These are phyloP conservation scores for Tulasnella sp. DNA, from an alignment of 768 basidiomycete species.

Conservation along the genomic window DNA sequence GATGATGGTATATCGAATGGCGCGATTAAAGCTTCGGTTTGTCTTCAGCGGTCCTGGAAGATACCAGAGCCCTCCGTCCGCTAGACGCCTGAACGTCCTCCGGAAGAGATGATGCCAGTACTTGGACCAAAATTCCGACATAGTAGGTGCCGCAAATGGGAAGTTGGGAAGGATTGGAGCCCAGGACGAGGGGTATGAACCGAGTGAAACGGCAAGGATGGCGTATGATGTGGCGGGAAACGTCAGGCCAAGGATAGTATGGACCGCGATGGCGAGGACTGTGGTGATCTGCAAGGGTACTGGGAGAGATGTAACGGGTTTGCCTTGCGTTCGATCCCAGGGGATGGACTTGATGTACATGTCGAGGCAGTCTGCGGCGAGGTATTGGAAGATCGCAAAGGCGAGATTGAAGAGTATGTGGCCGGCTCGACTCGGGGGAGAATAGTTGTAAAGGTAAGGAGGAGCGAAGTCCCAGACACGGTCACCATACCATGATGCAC, in stretches of 20 bases:
- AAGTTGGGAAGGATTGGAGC: constrained; percentile 4
- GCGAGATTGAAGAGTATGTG: not conserved
- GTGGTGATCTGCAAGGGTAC: constrained; percentile 6
- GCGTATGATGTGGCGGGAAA: not conserved
- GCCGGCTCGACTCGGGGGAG: not conserved
- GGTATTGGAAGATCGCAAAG: not conserved
- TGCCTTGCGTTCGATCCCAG: not conserved
- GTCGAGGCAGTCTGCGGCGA: constrained; percentile 7
- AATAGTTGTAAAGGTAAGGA: not conserved
- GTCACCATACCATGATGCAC: constrained; percentile 9
- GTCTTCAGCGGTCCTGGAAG: not conserved
- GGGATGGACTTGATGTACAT: constrained; percentile 2
- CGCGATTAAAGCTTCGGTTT: not conserved
- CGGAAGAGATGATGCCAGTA: constrained; percentile 13
- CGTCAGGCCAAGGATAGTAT: constrained; percentile 1
- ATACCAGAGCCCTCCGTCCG: not conserved
- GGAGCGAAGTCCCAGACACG: constrained; percentile 13
- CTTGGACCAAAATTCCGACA: constrained; percentile 12
- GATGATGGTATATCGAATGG: not conserved
- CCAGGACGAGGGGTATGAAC: constrained; percentile 2
- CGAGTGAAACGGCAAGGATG: not conserved
- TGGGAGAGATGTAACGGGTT: constrained; percentile 9
- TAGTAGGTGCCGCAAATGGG: constrained; percentile 6
- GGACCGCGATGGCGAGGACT: not conserved
- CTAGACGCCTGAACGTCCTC: constrained; percentile 8